These are phyloP conservation scores for Sphagnum magellanicum DNA, from an alignment of 228 moss, liverwort and hornwort species.

Conservation along the genomic window DNA sequence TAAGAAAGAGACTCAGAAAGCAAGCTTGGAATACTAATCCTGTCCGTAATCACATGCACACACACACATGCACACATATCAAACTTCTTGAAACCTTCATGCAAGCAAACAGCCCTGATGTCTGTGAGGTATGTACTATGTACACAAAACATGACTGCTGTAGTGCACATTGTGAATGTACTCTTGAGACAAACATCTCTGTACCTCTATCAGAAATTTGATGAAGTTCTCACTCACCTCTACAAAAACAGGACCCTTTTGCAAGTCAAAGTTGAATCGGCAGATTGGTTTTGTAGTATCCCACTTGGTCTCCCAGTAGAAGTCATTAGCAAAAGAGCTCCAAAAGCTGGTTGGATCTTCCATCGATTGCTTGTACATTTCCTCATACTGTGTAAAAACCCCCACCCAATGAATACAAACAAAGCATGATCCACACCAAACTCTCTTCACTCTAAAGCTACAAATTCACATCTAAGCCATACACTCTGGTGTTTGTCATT, in stretches of 20 bases:
- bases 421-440: not conserved
- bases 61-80: not conserved
- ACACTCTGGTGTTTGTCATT: not conserved
- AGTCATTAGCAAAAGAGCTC: constrained; percentile 49
- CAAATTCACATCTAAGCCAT: not conserved
- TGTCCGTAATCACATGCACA: not conserved
- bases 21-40: not conserved
- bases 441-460: not conserved
- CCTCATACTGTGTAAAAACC: constrained; percentile 46
- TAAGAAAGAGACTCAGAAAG: not conserved
- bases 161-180: too few species aligned
- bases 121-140: too few species aligned
- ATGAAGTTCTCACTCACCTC: constrained; percentile 28
- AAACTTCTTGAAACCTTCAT: not conserved
- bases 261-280: constrained; percentile 55
- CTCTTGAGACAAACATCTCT: too few species aligned
- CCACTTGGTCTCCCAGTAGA: constrained; percentile 60
- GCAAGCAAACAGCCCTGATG: not conserved
- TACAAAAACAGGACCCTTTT: constrained; percentile 44
- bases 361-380: constrained; percentile 56
- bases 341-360: constrained; percentile 55
- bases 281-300: constrained; percentile 49
- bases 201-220: too few species aligned
- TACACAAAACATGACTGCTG: too few species aligned
- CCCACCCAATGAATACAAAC: not conserved